Conservation (phyloP, 495 filamentous ascomycete genomes). For the Penicillium lagena region DNA sequence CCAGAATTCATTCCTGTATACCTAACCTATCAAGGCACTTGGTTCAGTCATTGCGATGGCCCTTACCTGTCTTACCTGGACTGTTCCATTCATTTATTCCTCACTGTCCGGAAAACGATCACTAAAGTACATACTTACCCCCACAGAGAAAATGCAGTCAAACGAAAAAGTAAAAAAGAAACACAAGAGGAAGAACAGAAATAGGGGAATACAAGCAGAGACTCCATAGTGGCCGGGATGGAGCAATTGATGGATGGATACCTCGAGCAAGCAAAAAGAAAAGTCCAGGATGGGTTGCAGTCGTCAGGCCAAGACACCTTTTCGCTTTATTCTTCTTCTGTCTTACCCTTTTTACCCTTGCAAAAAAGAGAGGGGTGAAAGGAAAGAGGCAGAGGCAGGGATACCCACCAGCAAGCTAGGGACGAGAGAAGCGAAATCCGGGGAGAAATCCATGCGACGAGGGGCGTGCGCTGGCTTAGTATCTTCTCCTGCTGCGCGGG, state of each 20-base stretch:
- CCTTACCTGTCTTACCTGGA: slow-evolving; percentile 69
- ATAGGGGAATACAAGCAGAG: slow-evolving; percentile 15
- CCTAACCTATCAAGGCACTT: slow-evolving; percentile 22
- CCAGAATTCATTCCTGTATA: not conserved
- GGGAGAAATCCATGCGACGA: slow-evolving; percentile 9
- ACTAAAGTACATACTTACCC: slow-evolving; percentile 51
- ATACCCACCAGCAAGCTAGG: slow-evolving; percentile 47
- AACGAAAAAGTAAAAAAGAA: slow-evolving; percentile 14
- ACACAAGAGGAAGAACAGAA: slow-evolving; percentile 10
- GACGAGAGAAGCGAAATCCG: slow-evolving; percentile 14
- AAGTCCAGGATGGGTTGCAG: not conserved
- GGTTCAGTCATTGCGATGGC: slow-evolving; percentile 29
- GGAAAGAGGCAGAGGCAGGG: slow-evolving; percentile 10
- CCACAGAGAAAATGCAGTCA: slow-evolving; percentile 11
- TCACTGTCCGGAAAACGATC: slow-evolving; percentile 12
- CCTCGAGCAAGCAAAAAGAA: no score
- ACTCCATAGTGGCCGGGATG: slow-evolving; percentile 2
- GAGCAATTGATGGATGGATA: not conserved
- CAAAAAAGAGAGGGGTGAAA: slow-evolving; percentile 40
- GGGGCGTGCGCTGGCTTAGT: slow-evolving; percentile 40
- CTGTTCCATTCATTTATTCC: not conserved
- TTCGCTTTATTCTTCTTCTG: no score
- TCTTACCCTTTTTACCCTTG: slow-evolving; percentile 53
- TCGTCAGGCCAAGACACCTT: slow-evolving; percentile 1
- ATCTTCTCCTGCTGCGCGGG: slow-evolving; percentile 70